Conservation (phyloP, 331 rosid species). For the Stylosanthes scabra region DNA sequence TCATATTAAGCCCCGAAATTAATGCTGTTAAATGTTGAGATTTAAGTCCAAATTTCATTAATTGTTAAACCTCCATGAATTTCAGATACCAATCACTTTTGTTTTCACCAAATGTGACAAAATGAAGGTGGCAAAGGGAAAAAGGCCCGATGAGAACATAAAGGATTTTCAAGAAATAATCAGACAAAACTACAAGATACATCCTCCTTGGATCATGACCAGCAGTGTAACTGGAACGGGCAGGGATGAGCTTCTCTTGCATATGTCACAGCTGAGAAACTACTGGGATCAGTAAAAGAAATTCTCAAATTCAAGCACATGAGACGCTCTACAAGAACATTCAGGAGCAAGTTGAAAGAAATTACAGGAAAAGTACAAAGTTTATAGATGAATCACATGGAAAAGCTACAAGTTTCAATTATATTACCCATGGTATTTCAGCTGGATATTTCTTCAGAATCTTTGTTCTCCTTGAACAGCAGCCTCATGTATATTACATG, state of each 20-base stretch:
- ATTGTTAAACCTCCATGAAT: slow-evolving; percentile 17
- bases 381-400: slow-evolving; percentile 18
- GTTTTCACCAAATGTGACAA: slow-evolving; percentile 93
- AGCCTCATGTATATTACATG: slow-evolving; percentile 26
- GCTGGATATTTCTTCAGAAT: slow-evolving; percentile 24
- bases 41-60: background rate
- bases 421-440: slow-evolving; percentile 9
- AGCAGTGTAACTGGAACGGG: slow-evolving; percentile 87
- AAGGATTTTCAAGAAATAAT: slow-evolving; percentile 78
- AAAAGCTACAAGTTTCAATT: slow-evolving; percentile 18
- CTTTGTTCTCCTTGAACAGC: slow-evolving; percentile 29
- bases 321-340: slow-evolving; percentile 9
- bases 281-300: slow-evolving; percentile 81
- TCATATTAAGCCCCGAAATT: slow-evolving; percentile 2
- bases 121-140: slow-evolving; percentile 68
- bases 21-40: slow-evolving; percentile 18
- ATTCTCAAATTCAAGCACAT: slow-evolving; percentile 10
- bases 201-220: slow-evolving; percentile 92
- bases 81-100: slow-evolving; percentile 53
- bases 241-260: slow-evolving; percentile 59
- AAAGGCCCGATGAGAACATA: slow-evolving; percentile 76
- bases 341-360: slow-evolving; percentile 21
- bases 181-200: slow-evolving; percentile 61
- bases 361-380: slow-evolving; percentile 25
- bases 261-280: slow-evolving; percentile 80